phyloP scores from a whole-genome alignment of 2,329 filamentous ascomycete genomes.

The Alternaria triticimaculans region DNA sequence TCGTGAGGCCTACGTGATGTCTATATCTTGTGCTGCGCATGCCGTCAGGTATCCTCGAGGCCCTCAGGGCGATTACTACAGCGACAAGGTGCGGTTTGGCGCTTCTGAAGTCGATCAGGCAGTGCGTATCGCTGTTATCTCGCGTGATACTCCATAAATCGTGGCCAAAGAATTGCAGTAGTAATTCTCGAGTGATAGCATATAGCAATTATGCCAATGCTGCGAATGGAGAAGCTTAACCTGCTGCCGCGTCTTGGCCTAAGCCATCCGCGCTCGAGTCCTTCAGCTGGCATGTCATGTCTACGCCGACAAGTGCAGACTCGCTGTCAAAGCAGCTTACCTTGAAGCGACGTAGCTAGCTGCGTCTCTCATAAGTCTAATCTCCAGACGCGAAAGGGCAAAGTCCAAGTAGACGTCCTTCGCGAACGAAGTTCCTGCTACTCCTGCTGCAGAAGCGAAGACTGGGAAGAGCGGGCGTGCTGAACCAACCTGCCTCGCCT shows the following conservation, averaged over 20 bases:
- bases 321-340: neutral
- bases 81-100: too few relatives aligned
- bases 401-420: neutral
- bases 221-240: neutral
- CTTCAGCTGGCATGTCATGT: neutral
- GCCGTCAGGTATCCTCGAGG: neutral
- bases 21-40: neutral
- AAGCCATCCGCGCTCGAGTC: neutral
- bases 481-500: neutral
- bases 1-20: neutral
- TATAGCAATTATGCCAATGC: neutral
- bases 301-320: neutral
- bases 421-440: neutral
- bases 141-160: neutral
- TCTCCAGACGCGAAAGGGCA: neutral
- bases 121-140: neutral
- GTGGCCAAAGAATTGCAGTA: neutral
- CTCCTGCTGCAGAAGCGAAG: neutral
- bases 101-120: neutral
- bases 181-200: neutral
- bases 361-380: too few relatives aligned
- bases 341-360: neutral
- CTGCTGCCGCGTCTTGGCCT: neutral
- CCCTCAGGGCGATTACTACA: neutral
- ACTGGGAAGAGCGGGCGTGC: neutral